Base-by-base conservation (phyloP, 2,329 filamentous ascomycete genomes). In the Onygenales sp. region DNA sequence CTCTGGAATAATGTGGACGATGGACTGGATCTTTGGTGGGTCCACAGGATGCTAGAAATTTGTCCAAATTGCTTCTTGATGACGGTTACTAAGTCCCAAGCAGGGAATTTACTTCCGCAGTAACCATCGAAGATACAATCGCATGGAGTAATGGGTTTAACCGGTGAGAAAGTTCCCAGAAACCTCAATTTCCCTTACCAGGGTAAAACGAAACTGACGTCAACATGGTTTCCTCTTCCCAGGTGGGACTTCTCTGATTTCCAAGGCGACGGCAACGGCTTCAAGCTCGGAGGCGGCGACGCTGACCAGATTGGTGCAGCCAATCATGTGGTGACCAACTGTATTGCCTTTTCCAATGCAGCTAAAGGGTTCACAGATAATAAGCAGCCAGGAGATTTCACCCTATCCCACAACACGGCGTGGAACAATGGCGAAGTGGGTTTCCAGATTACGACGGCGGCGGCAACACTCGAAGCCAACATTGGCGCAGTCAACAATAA, bases 1-100 rank as follows among this genome's bases (percentile, higher is more conserved):
- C 66, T 78, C 0, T 78, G 74, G 73, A 69, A 78, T 51, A 78
- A 78, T 35, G 75, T 77, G 6, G 75, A 78, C 41, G 75, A 78
- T 51, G 75, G 75, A 1, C 63, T 76, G 5, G 74, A 76, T 57
- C 61, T 76, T 0, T 76, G 61, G 53, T 50, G 36, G 43, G 36
- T 50, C 8, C n/a, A 13, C 42, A 27, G 21, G 6, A 27, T n/a
- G 36, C 13, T 39, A n/a, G 9, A n/a, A 39, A 39, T 39, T n/a
- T 39, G 36, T 9, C 36, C 36, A 3, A 10, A 5, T 9, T 39
- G 36, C 9, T 39, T 39, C 36, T 77, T 76, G 55, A 27, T 27
- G 21, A 27, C 21, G 21, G 21, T 27, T 3, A 5, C 21, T 27
- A 69, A 67, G 51, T 73, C 69, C 5, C 62, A 68, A 7, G 58